Conservation (phyloP, 345 rosid species). For the Jatropha curcas region DNA sequence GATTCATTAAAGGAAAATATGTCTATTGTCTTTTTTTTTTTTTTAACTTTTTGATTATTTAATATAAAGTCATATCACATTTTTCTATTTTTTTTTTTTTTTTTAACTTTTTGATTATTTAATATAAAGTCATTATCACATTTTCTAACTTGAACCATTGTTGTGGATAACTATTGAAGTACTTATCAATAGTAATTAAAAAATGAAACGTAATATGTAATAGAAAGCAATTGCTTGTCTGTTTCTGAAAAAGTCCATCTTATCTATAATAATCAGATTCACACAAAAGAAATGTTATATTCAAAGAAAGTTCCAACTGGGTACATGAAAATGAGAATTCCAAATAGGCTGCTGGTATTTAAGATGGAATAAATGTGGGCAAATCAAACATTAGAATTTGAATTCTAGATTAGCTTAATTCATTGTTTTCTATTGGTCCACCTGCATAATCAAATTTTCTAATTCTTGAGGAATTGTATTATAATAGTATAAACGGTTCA, state of each 20-base stretch:
- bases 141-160: neutral
- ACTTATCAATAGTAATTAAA: neutral
- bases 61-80: too few relatives aligned
- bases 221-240: slow-evolving; percentile 3
- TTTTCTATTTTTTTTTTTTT: too few relatives aligned
- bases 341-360: neutral
- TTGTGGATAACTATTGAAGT: neutral
- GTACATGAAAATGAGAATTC: neutral
- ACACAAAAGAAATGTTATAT: neutral
- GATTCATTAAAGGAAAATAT: too few relatives aligned
- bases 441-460: neutral
- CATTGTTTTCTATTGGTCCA: too few relatives aligned
- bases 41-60: too few relatives aligned
- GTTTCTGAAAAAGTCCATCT: neutral
- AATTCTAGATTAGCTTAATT: neutral
- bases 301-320: neutral
- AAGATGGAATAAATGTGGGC: too few relatives aligned
- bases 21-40: too few relatives aligned
- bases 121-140: too few relatives aligned
- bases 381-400: neutral
- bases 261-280: neutral
- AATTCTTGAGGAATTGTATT: too few relatives aligned
- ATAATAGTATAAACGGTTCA: too few relatives aligned
- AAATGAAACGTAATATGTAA: neutral
- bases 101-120: too few relatives aligned